Base-by-base conservation (phyloP, 441 rosid genomes). In the Pelargonium fulgidum region DNA sequence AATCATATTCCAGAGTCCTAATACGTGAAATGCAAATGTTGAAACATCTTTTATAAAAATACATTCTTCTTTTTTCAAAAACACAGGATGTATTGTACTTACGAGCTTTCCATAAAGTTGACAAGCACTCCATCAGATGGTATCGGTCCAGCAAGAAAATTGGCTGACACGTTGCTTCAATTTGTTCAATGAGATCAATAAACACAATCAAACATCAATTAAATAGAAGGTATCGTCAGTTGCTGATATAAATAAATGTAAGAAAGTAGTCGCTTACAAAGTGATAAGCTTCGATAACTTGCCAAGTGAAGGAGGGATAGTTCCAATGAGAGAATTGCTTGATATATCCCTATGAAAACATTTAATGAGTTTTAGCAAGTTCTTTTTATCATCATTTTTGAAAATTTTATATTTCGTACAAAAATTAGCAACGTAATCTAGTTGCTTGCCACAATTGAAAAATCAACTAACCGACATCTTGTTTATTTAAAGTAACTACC, bases 111-210 rank as follows among this genome's bases (percentile, higher is more conserved):
- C 1, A 85, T 65, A 71, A 85, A 94, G 72, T 79, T 81, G 80
- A 63, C 62, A 72, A 90, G 84, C 78, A 83, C 82, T 16, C 94
- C 97, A 69, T 86, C 85, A 26, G 89, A 77, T 76, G 99, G 99
- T 81, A 92, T 89, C 66, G 87, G 73, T 67, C 99, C 98, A 42
- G 41, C 80, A 69, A 94, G 88, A 81, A 92, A 94, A 80, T 94
- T 94, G 84, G 88, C 87, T 17, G 99, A 90, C 65, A 90, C 85
- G 45, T 94, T 90, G 84, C 96, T 89, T 82, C 82, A 73, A 64
- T 67, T 62, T 17, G 65, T 73, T 70, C 36, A 76, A 73, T 12
- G 79, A 64, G 64, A 64, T 67, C 39, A 42, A 42, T 6, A 73
- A 62, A 61, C 14, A 69, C 8, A 62, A 62, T 63, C 7, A 70